Evolutionary conservation across 2,329 filamentous ascomycete genomes (phyloP).

Genomic region (Ramularia collo-cygni): DNA sequence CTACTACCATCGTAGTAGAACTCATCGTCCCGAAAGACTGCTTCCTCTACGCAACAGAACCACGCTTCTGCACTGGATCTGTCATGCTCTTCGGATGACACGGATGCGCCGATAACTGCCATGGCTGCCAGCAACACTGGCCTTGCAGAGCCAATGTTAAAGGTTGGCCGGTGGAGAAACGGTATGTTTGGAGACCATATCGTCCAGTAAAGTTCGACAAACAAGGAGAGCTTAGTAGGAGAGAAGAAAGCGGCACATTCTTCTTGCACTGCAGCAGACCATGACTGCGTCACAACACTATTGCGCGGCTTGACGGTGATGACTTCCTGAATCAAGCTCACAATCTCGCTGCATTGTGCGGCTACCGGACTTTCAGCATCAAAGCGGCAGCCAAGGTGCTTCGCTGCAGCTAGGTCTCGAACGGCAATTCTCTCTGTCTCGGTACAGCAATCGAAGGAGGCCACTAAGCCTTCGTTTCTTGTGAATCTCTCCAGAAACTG

Average conservation of each 20-base stretch:
- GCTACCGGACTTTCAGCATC: not conserved
- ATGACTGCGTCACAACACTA: conserved; percentile 3
- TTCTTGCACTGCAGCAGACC: not conserved
- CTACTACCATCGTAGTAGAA: conserved; percentile 1
- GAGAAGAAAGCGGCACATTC: conserved; percentile 3
- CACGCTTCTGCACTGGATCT: conserved; percentile 1
- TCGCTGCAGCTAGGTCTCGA: not conserved
- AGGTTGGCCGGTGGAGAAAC: conserved; percentile 5
- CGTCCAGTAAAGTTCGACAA: conserved; percentile 6
- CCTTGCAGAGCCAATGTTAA: conserved; percentile 1
- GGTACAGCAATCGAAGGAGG: conserved; percentile 4
- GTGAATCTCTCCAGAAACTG: conserved; percentile 5
- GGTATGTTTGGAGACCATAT: conserved; percentile 8
- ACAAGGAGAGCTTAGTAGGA: not conserved
- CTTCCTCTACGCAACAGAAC: conserved; percentile 5
- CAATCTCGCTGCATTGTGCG: not conserved
- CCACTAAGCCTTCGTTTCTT: conserved; percentile 3
- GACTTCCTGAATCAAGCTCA: conserved; percentile 1
- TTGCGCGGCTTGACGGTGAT: conserved; percentile 3
- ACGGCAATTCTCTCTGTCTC: not conserved
- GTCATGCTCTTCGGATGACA: conserved; percentile 1
- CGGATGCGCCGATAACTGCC: conserved; percentile 5
- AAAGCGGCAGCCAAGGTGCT: no score
- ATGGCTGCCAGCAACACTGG: conserved; percentile 5
- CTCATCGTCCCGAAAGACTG: conserved; percentile 6